Conservation (phyloP, 495 filamentous ascomycete species). For the Lasiosphaeriaceae sp. region DNA sequence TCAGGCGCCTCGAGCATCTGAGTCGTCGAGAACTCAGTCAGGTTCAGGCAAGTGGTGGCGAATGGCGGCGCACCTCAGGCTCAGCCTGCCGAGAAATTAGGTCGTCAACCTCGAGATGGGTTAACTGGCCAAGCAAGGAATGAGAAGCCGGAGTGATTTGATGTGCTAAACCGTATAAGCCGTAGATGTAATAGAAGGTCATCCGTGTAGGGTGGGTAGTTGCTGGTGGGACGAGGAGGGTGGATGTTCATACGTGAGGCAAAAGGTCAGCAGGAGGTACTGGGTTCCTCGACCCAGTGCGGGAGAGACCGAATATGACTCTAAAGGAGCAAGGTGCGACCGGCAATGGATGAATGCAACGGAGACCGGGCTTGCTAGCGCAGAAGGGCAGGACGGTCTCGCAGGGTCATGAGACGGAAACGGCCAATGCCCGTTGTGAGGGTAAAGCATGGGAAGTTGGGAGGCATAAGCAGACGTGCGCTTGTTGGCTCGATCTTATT, state of each 20-base stretch:
- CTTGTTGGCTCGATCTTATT: constrained; percentile 22
- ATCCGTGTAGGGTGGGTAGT: not conserved
- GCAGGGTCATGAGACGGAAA: constrained; percentile 1
- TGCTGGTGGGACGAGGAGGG: constrained; percentile 4
- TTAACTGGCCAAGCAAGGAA: not conserved
- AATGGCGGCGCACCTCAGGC: constrained; percentile 11
- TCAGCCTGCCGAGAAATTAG: constrained; percentile 10
- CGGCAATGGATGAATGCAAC: constrained; percentile 18
- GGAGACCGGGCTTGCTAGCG: constrained; percentile 4
- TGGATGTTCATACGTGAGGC: constrained; percentile 9
- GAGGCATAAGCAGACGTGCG: constrained; percentile 12
- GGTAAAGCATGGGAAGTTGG: constrained; percentile 13
- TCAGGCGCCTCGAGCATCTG: constrained; percentile 5
- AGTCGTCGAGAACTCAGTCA: constrained; percentile 1
- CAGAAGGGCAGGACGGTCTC: constrained; percentile 7
- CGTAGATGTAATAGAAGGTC: constrained; percentile 5
- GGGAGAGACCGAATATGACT: constrained; percentile 18
- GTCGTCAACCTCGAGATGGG: constrained; percentile 9
- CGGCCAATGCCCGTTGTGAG: constrained; percentile 11
- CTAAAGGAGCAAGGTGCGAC: constrained; percentile 6
- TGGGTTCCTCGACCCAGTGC: constrained; percentile 6
- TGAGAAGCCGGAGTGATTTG: constrained; percentile 1
- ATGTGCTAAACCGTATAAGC: constrained; percentile 12
- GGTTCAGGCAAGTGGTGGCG: constrained; percentile 14
- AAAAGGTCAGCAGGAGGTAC: constrained; percentile 8